These are phyloP conservation scores for Aureoboletus auriporus DNA, from an alignment of 768 basidiomycete species.

Conservation along the genomic window DNA sequence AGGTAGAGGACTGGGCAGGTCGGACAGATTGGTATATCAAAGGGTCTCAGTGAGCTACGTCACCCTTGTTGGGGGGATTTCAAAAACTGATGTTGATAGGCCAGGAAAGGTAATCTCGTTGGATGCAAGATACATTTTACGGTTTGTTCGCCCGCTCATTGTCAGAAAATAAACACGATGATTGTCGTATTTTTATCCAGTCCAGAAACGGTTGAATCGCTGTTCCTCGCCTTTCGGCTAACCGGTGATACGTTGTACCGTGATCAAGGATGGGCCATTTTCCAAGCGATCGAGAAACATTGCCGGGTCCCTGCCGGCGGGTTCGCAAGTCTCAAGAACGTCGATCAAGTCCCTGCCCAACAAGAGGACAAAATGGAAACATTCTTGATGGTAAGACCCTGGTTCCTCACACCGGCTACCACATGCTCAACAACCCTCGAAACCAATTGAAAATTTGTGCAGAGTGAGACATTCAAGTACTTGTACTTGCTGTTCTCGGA, in stretches of 20 bases:
- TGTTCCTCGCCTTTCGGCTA: slow-evolving; percentile 87
- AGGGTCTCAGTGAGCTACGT: slow-evolving; percentile 52
- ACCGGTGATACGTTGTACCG: slow-evolving; percentile 83
- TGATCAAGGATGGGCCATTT: slow-evolving; percentile 83
- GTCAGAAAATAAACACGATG: neutral
- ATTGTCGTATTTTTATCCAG: slow-evolving; percentile 32
- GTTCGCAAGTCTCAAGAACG: slow-evolving; percentile 80
- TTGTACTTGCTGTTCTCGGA: slow-evolving; percentile 85
- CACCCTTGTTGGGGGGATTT: neutral
- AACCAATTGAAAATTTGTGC: neutral
- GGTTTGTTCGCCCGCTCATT: slow-evolving; percentile 37
- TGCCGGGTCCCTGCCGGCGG: slow-evolving; percentile 77
- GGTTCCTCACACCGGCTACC: neutral
- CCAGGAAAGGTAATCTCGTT: slow-evolving; percentile 40
- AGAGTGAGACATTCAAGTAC: slow-evolving; percentile 92
- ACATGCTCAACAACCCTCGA: neutral
- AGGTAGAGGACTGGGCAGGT: slow-evolving; percentile 38
- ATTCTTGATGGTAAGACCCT: slow-evolving; percentile 70
- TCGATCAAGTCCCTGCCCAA: slow-evolving; percentile 66
- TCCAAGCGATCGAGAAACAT: slow-evolving; percentile 82
- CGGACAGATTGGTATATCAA: slow-evolving; percentile 88
- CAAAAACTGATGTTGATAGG: slow-evolving; percentile 14
- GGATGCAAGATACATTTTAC: slow-evolving; percentile 91
- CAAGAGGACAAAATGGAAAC: slow-evolving; percentile 94
- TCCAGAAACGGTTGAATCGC: slow-evolving; percentile 92